A percentile compares a stretch with the other conserved stretches of the same genome.
These are phyloP conservation scores for Cladochytrium replicatum DNA, from an alignment of 192 early-diverging fungal genomes.

Conservation along the genomic window DNA sequence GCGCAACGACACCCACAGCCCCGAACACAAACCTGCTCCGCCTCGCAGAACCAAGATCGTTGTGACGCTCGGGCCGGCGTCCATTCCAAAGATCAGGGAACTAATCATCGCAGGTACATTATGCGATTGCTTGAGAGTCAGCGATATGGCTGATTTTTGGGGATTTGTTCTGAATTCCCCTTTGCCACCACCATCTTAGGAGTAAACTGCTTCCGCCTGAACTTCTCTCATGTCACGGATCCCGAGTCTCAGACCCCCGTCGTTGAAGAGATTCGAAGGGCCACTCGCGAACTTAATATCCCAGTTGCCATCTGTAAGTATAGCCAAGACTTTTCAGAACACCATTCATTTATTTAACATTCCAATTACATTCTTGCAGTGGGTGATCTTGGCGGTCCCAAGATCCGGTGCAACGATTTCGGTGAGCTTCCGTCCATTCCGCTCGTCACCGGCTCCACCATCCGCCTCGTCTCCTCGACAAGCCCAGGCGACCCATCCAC, in stretches of 20 bases:
- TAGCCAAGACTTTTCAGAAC: too few species aligned
- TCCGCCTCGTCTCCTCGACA: slow-evolving; percentile 21
- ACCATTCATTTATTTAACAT: too few species aligned
- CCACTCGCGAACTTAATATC: slow-evolving; percentile 22
- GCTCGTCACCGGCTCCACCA: slow-evolving; percentile 10
- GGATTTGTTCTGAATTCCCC: not conserved
- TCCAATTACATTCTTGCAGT: not conserved
- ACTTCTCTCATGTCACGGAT: slow-evolving; percentile 41
- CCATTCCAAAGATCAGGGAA: slow-evolving; percentile 30
- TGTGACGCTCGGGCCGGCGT: slow-evolving; percentile 47
- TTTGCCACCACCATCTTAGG: slow-evolving; percentile 7
- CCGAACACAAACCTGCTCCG: too few species aligned
- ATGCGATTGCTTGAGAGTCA: too few species aligned
- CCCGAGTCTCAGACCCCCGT: slow-evolving; percentile 35
- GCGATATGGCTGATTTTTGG: not conserved
- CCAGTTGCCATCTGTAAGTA: slow-evolving; percentile 45
- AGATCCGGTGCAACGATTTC: slow-evolving; percentile 47
- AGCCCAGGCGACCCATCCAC: slow-evolving; percentile 23
- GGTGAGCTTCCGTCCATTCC: slow-evolving; percentile 28
- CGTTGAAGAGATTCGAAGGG: slow-evolving; percentile 34
- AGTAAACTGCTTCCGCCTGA: slow-evolving; percentile 42
- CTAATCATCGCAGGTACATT: slow-evolving; percentile 33
- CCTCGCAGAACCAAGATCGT: too few species aligned
- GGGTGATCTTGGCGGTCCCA: slow-evolving; percentile 45
- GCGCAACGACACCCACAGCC: too few species aligned